These are phyloP conservation scores for Blastocystis sp. DNA, from an alignment of 352 stramenopile genomes.

Conservation along the genomic window DNA sequence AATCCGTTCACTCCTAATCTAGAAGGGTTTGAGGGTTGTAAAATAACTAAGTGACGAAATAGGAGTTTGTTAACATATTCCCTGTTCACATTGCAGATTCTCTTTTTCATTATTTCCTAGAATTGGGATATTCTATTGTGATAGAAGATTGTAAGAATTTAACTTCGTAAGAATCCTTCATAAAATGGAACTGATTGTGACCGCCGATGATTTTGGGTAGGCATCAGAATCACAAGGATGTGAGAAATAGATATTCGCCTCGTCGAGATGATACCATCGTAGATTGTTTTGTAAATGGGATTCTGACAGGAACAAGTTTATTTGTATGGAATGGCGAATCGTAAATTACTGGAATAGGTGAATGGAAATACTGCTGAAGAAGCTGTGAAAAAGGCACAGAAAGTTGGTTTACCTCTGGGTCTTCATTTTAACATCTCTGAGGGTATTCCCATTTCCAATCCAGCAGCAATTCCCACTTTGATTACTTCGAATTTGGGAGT, in stretches of 20 bases:
- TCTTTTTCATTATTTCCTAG: too few species aligned
- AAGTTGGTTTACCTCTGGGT: constrained; percentile 35
- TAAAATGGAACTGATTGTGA: constrained; percentile 61
- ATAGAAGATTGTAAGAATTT: too few species aligned
- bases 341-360: neutral
- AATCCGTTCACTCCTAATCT: too few species aligned
- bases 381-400: constrained; percentile 52
- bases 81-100: too few species aligned
- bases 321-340: neutral
- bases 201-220: constrained; percentile 51
- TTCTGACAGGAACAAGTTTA: constrained; percentile 57
- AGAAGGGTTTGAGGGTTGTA: too few species aligned
- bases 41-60: too few species aligned
- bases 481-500: neutral
- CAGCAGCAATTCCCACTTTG: neutral
- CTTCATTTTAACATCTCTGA: constrained; percentile 65
- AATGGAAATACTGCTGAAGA: constrained; percentile 33
- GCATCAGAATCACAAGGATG: neutral
- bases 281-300: constrained; percentile 48
- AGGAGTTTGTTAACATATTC: too few species aligned
- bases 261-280: constrained; percentile 39
- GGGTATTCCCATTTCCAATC: constrained; percentile 14
- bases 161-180: too few species aligned
- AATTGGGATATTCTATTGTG: too few species aligned
- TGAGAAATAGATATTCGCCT: constrained; percentile 63